phyloP scores from a whole-genome alignment of 305 asterid genomes.

The Ajuga reptans region DNA sequence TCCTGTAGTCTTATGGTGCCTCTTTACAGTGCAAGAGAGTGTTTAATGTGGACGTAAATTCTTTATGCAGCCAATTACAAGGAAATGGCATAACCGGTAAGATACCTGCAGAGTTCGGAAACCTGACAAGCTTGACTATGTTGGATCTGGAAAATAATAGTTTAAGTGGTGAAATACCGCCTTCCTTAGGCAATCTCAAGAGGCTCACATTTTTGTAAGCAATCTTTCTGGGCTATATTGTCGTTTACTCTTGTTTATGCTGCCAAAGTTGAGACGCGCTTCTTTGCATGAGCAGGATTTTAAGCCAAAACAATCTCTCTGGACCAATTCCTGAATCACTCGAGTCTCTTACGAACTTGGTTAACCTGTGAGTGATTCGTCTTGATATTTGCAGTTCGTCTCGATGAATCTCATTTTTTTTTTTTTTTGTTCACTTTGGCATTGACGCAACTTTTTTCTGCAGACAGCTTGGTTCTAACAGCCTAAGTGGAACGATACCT shows the following conservation, averaged over 20 bases:
- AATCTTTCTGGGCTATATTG: not conserved
- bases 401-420: not conserved
- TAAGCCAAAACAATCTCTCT: conserved; percentile 62
- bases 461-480: conserved; percentile 81
- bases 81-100: conserved; percentile 74
- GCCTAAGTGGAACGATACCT: conserved; percentile 61
- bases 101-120: conserved; percentile 72
- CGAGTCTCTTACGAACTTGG: conserved; percentile 44
- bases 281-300: conserved; percentile 41
- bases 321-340: conserved; percentile 77
- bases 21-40: no score
- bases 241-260: not conserved
- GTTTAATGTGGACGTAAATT: conserved; percentile 7
- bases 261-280: conserved; percentile 12
- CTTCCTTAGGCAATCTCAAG: conserved; percentile 70
- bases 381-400: not conserved
- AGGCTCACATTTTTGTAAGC: conserved; percentile 70
- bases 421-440: not conserved
- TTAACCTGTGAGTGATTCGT: conserved; percentile 46
- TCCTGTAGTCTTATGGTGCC: no score
- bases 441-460: conserved; percentile 24
- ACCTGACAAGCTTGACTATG: conserved; percentile 72
- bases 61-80: conserved; percentile 61
- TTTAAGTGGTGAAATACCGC: conserved; percentile 73
- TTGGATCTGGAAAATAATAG: conserved; percentile 66